Base-by-base conservation (phyloP, 495 filamentous ascomycete species). In the Penicillium canescens region DNA sequence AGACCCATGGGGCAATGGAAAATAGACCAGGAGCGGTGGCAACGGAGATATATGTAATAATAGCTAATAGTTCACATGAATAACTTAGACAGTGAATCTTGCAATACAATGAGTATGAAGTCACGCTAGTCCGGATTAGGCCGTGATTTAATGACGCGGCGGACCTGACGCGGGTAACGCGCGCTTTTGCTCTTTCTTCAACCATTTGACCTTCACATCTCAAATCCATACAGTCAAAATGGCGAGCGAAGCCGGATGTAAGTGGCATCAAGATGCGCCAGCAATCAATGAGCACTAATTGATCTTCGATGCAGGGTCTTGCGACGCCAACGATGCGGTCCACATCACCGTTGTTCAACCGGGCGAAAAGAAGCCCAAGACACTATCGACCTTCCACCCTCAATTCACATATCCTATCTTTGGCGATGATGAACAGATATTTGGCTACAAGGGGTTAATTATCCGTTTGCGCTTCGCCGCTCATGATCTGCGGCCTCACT, bases 331-430 rank as follows among this genome's bases (percentile, higher is more conserved):
- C 60, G 82, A 92, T 68, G 88, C 88, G 57, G 57, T 93, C 24
- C 71, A 81, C 23, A 78, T 95, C 57, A 87, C 87, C 9, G 71
- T 95, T 40, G 78, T 91, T 37, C 78, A 80, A 55, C 81, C 87
- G 1, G 70, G 74, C 11, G 67, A 78, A 6, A 64, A 75, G 34
- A 80, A 78, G 51, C 74, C 82, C 16, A 82, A 82, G 60, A 82
- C 80, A 4, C 61, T 88, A 28, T 76, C 78, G 16, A 79, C 77
- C 48, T 97, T 98, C 71, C 80, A 89, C 52, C 94, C 94, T 2
- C 81, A 81, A 60, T 94, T 93, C 69, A 96, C 92, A 16, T 96
- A 96, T 67, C 74, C 88, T 0, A 88, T 99, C 50, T 98, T 97
- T 62, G 93, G 91, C 62, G 86, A 97, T 13, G 86, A 90, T 0